These are phyloP conservation scores for Dothistroma pini DNA, from an alignment of 2,329 filamentous ascomycete species.

Conservation along the genomic window DNA sequence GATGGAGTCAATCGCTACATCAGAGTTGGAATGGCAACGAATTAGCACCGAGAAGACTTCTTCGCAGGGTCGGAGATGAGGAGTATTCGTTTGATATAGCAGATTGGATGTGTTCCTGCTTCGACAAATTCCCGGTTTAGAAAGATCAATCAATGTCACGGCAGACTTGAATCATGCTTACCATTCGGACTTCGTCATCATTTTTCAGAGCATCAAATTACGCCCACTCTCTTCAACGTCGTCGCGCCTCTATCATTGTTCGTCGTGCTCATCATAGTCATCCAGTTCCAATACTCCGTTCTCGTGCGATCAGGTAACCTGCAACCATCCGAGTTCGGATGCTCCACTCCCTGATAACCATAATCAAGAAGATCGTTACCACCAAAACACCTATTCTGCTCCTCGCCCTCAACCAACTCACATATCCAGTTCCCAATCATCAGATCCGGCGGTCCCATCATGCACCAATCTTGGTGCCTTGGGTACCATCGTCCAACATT, in stretches of 20 bases:
- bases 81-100: neutral
- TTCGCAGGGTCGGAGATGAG: neutral
- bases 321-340: conserved; percentile 1
- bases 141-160: neutral
- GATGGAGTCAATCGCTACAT: neutral
- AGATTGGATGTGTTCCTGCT: neutral
- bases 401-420: neutral
- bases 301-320: neutral
- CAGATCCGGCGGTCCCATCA: neutral
- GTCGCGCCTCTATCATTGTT: too few relatives aligned
- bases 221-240: too few relatives aligned
- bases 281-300: neutral
- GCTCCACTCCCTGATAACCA: neutral
- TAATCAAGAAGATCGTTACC: neutral
- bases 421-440: neutral
- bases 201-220: too few relatives aligned
- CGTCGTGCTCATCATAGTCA: neutral
- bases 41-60: conserved; percentile 3
- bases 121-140: neutral
- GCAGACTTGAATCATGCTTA: too few relatives aligned
- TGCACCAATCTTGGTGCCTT: neutral
- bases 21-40: neutral
- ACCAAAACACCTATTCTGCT: neutral
- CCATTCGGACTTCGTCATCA: too few relatives aligned
- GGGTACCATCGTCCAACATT: neutral